Base-by-base conservation (phyloP, 1,284 basidiomycete genomes). In the Malassezia globosa region DNA sequence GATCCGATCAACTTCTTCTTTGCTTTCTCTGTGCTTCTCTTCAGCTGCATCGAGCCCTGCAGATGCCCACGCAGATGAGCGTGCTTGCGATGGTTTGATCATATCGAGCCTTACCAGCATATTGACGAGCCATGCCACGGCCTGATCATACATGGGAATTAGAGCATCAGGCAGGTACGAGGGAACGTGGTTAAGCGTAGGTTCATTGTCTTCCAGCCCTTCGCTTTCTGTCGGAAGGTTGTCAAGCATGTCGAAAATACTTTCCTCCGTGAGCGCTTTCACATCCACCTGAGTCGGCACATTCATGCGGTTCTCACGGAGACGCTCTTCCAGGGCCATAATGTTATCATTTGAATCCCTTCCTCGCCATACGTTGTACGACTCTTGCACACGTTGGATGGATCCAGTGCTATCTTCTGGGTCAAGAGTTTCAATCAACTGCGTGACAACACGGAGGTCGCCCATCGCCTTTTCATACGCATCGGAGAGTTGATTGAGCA, bases 121-220 rank as follows among this genome's bases (percentile, higher is more conserved):
- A 6, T 79, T 78, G 29, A 85, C 68, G 4, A 89, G 49, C 1
- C 76, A 73, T 49, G 83, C 78, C 18, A 82, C 82, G 57, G 85
- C 69, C 10, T 77, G 75, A 58, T 88, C 81, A 73, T 85, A 95
- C 51, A 79, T 77, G 0, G 86, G 84, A 36, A 84, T 72, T 11
- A 89, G 59, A 2, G 80, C 75, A 51, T 94, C 88, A 3, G 92
- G 94, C 29, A 97, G 77, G 73, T 95, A 95, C 23, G 84, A 79
- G 38, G 82, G 77, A 24, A 90, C 63, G 51, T 87, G 79, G 74
- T 84, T 86, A 13, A 50, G 24, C 13, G 50, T 16, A 29, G 37
- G 14, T 14, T n/a, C 19, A 18, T 33, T 16, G 13, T 36, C 41
- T 14, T 14, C 2, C 10, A 35, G 8, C 1, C 14, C 41, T 11